phyloP scores from a whole-genome alignment of 305 asterid species.

The Rubia balearica region DNA sequence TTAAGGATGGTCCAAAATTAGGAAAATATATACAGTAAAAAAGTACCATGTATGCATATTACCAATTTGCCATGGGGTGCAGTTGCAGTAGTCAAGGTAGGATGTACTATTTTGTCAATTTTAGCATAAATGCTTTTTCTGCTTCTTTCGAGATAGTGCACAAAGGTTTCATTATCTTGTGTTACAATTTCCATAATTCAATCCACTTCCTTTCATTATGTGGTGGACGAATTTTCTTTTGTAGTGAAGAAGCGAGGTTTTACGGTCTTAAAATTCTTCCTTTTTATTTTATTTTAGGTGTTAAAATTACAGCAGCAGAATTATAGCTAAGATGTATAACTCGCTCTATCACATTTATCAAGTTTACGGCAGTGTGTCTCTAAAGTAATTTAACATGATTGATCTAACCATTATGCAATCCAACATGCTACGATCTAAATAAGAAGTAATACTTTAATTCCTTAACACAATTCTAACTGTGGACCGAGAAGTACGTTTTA shows the following conservation, averaged over 20 bases:
- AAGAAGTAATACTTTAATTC: no score
- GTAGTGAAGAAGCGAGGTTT: not conserved
- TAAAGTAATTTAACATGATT: no score
- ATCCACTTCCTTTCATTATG: not conserved
- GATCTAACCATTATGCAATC: no score
- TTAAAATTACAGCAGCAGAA: no score
- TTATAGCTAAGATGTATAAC: no score
- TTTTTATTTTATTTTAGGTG: no score
- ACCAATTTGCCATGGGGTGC: not conserved
- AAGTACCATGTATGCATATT: not conserved
- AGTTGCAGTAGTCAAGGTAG: not conserved
- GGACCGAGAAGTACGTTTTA: no score
- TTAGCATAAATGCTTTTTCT: constrained; percentile 4
- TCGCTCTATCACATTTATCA: no score
- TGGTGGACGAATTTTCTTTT: not conserved
- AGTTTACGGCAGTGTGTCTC: no score
- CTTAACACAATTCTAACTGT: no score
- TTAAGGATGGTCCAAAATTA: not conserved
- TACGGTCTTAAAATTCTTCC: no score
- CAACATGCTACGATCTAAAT: no score
- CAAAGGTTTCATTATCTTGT: constrained; percentile 5
- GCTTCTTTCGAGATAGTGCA: not conserved
- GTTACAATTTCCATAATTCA: constrained; percentile 5
- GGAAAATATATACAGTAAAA: not conserved
- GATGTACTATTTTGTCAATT: not conserved